Evolutionary conservation across 805 yeast species (phyloP).

Genomic region (Saccharomycopsis fibuligera): DNA sequence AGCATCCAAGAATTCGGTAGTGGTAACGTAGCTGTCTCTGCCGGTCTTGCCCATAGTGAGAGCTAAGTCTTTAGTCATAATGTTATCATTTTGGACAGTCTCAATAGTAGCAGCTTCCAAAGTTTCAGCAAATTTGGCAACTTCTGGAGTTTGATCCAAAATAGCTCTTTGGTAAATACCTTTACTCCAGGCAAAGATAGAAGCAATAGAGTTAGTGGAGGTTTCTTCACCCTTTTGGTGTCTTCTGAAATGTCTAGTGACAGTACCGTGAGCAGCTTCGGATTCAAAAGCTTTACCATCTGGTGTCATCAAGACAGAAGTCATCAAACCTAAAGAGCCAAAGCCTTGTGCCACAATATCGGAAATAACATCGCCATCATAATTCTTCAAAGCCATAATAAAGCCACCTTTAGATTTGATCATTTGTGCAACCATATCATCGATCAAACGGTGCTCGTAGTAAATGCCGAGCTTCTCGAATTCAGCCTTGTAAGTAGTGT

Average conservation of each 20-base stretch:
- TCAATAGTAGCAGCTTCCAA: constrained; percentile 65
- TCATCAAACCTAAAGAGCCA: constrained; percentile 80
- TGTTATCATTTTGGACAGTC: constrained; percentile 66
- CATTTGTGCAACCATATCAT: constrained; percentile 89
- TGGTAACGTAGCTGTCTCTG: constrained; percentile 60
- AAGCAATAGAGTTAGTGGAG: constrained; percentile 79
- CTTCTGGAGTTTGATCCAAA: constrained; percentile 65
- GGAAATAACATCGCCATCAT: constrained; percentile 82
- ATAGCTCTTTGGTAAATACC: constrained; percentile 78
- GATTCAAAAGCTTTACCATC: constrained; percentile 83
- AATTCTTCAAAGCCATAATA: constrained; percentile 74
- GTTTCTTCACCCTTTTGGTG: constrained; percentile 79
- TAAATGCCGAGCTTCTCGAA: constrained; percentile 58
- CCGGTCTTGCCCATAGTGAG: constrained; percentile 59
- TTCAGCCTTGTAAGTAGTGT: constrained; percentile 44
- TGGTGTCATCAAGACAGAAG: constrained; percentile 75
- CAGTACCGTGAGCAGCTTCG: constrained; percentile 87
- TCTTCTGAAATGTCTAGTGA: constrained; percentile 79
- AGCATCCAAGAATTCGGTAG: constrained; percentile 71
- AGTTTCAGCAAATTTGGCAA: constrained; percentile 55
- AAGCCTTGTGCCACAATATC: constrained; percentile 86
- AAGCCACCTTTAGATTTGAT: constrained; percentile 78
- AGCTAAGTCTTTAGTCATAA: constrained; percentile 81
- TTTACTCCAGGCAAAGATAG: constrained; percentile 83
- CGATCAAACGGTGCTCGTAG: constrained; percentile 78